phyloP scores from a whole-genome alignment of 176 grass and related monocot species.

The Raddia guianensis region DNA sequence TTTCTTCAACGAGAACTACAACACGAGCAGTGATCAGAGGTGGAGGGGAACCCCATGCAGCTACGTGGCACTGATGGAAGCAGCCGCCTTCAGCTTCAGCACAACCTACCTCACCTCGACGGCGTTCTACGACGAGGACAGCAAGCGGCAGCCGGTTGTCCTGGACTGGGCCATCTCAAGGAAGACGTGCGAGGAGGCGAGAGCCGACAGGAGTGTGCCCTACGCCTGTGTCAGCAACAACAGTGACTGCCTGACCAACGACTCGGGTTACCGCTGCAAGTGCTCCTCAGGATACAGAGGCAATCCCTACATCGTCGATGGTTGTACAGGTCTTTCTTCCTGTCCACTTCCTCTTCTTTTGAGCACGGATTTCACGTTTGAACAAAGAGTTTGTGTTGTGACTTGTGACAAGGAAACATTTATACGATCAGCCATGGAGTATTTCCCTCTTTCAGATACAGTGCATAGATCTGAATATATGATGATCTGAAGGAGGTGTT shows the following conservation, averaged over 20 bases:
- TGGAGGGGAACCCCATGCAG: neutral
- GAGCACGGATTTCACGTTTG: too few species aligned
- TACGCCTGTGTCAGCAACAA: conserved; percentile 26
- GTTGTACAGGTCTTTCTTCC: conserved; percentile 31
- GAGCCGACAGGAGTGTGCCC: neutral
- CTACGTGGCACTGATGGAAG: conserved; percentile 30
- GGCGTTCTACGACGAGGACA: neutral
- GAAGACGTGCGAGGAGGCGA: conserved; percentile 11
- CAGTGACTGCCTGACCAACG: neutral
- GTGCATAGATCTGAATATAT: too few species aligned
- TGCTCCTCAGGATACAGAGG: conserved; percentile 22
- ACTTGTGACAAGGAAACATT: too few species aligned
- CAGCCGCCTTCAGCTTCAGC: conserved; percentile 17
- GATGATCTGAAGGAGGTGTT: neutral
- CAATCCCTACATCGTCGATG: conserved; percentile 17
- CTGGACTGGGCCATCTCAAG: conserved; percentile 27
- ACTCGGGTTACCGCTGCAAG: conserved; percentile 8
- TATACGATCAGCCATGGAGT: too few species aligned
- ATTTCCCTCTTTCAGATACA: too few species aligned
- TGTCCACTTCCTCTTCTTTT: neutral
- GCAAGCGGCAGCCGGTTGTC: neutral
- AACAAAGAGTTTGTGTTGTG: too few species aligned
- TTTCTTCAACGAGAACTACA: neutral
- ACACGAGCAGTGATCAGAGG: neutral
- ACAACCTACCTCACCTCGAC: conserved; percentile 21